Conservation (phyloP, 2,329 filamentous ascomycete species). For the Fusarium beomiforme region DNA sequence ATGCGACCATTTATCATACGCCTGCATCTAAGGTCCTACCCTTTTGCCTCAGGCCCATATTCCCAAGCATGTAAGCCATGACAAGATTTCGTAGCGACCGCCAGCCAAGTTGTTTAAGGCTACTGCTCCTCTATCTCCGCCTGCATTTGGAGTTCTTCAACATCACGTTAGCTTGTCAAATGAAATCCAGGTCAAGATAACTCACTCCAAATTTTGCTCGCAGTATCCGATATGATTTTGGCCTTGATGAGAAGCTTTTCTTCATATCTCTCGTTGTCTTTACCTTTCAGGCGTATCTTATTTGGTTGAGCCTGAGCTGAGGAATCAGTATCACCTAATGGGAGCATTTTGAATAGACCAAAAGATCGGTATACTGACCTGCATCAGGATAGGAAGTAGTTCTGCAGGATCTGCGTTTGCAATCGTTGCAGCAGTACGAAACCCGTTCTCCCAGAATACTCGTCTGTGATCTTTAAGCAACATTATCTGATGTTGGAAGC, state of each 20-base stretch:
- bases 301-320: slow-evolving; percentile 70
- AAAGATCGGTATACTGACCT: slow-evolving; percentile 56
- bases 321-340: neutral
- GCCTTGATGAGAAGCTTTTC: slow-evolving; percentile 74
- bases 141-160: slow-evolving; percentile 61
- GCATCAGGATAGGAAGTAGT: slow-evolving; percentile 76
- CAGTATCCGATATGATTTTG: slow-evolving; percentile 73
- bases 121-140: slow-evolving; percentile 59
- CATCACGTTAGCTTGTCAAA: slow-evolving; percentile 1
- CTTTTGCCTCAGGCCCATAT: slow-evolving; percentile 19
- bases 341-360: neutral
- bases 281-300: slow-evolving; percentile 65
- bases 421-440: slow-evolving; percentile 72
- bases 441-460: slow-evolving; percentile 81
- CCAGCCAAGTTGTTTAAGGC: neutral
- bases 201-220: slow-evolving; percentile 75
- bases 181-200: slow-evolving; percentile 16
- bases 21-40: slow-evolving; percentile 10
- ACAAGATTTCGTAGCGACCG: neutral
- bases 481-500: neutral
- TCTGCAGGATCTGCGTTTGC: slow-evolving; percentile 76
- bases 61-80: neutral
- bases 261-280: slow-evolving; percentile 67
- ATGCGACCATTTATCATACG: slow-evolving; percentile 13
- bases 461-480: slow-evolving; percentile 45